Percentiles rank a stretch among this genome's conserved stretches.
Evolutionary conservation across 1,284 basidiomycete genomes (phyloP).

Genomic region (Coniferiporia weirii): DNA sequence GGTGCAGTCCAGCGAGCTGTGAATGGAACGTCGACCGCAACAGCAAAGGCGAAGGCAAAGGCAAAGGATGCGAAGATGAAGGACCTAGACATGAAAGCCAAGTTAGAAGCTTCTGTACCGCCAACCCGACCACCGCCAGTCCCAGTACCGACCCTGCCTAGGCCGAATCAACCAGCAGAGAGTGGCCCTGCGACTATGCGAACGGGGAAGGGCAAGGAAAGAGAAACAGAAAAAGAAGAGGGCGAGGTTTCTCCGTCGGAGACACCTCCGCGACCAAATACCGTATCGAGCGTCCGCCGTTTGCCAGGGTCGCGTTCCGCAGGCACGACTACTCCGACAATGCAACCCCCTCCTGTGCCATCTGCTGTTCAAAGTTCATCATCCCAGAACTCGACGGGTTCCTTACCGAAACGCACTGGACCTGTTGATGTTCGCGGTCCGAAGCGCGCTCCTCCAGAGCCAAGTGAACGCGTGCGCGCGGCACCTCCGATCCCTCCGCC

Average conservation of each 20-base stretch:
- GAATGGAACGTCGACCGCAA: constrained; percentile 25
- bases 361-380: constrained; percentile 21
- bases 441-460: constrained; percentile 14
- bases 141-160: neutral
- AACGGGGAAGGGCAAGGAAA: constrained; percentile 7
- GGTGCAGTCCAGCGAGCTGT: constrained; percentile 17
- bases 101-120: constrained; percentile 39
- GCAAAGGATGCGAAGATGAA: constrained; percentile 45
- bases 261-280: constrained; percentile 11
- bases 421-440: constrained; percentile 17
- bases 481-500: constrained; percentile 26
- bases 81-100: constrained; percentile 41
- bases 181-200: neutral
- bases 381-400: constrained; percentile 13
- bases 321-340: constrained; percentile 3
- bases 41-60: constrained; percentile 38
- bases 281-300: neutral
- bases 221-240: constrained; percentile 15
- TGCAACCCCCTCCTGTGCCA: constrained; percentile 24
- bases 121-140: neutral
- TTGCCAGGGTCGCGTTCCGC: constrained; percentile 5
- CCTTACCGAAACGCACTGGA: constrained; percentile 21
- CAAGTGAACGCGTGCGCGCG: constrained; percentile 20
- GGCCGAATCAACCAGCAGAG: neutral
- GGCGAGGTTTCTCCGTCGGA: constrained; percentile 17